Evolutionary conservation across 768 basidiomycete species (phyloP).

Genomic region (Tulasnella sp.): DNA sequence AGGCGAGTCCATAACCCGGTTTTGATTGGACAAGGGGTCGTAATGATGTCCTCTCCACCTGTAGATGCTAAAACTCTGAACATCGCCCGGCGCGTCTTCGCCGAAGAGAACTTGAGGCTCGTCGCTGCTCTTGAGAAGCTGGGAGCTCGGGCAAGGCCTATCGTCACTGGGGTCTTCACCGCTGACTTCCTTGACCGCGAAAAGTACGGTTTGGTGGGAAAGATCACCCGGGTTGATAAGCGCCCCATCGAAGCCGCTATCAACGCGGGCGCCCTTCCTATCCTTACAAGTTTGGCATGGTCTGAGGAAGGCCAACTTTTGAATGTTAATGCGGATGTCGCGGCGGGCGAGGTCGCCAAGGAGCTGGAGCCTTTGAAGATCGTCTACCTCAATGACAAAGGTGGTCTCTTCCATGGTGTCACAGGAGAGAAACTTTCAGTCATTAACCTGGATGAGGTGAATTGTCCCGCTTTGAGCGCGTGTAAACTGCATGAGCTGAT

Average conservation of each 20-base stretch:
- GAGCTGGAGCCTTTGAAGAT: constrained; percentile 98
- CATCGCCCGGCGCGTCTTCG: constrained; percentile 90
- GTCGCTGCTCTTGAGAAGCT: constrained; percentile 87
- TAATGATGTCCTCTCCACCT: background rate
- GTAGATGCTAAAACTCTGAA: constrained; percentile 87
- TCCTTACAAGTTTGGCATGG: constrained; percentile 90
- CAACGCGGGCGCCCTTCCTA: constrained; percentile 89
- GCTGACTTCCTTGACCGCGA: constrained; percentile 91
- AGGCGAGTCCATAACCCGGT: constrained; percentile 36
- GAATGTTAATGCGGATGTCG: constrained; percentile 98
- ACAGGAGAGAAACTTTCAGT: constrained; percentile 92
- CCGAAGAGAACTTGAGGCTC: constrained; percentile 93
- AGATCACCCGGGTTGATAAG: constrained; percentile 91
- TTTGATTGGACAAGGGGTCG: background rate
- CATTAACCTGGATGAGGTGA: constrained; percentile 93
- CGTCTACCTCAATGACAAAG: constrained; percentile 96
- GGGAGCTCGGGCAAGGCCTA: constrained; percentile 93
- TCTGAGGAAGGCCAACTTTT: constrained; percentile 94
- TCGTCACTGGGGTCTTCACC: constrained; percentile 95
- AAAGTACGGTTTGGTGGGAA: constrained; percentile 93
- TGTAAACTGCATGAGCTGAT: constrained; percentile 4
- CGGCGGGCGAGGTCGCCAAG: constrained; percentile 94
- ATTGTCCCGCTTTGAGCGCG: constrained; percentile 15
- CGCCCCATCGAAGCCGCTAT: constrained; percentile 94
- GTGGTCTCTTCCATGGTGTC: constrained; percentile 94